Evolutionary conservation across 352 stramenopile genomes (phyloP), one percentile per base, ranked within the genome.

Genomic region (Phytophthora lateralis): DNA sequence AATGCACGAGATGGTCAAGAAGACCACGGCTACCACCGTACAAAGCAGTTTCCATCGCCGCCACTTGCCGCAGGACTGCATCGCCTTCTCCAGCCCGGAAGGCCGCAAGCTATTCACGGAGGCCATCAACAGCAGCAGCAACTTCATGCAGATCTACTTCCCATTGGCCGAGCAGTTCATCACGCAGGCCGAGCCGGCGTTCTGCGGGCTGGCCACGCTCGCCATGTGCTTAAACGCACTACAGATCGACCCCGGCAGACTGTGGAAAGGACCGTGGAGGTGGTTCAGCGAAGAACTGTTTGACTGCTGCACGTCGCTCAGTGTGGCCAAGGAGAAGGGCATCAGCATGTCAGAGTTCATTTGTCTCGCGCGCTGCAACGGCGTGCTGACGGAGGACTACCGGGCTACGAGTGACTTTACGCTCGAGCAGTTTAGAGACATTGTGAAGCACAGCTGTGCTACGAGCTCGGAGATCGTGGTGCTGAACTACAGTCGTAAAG

Each of bases 111-210:
- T 97, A n/a, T 96, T 98, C 64, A 70, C 80, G 8, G 77, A 98
- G 32, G 78, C 88, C 50, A 59, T 84, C 21, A 81, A 64, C 44
- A 65, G 56, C 59, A 53, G 18, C 53, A 66, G 37, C 50, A 88
- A 90, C 60, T 91, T 83, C 71, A 93, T 93, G 85, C 78, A 91
- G 46, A 92, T 90, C 43, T 99, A 98, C 81, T 98, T 98, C 62
- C 78, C 85, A 6, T 69, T 98, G 53, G 88, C 87, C 0, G 89
- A 97, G 61, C 82, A 96, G 67, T 97, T 96, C 60, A 91, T 72
- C 18, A 95, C 89, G 1, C 93, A 98, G 58, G 85, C 92, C 17
- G 96, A 97, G 69, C 94, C 96, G 44, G 88, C 88, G 2, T 98
- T 89, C 57, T 98, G 94, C 60, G 89, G 75, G 0, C 73, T 98